These are phyloP conservation scores for Venustampulla echinocandica DNA, from an alignment of 495 filamentous ascomycete genomes.

Conservation along the genomic window DNA sequence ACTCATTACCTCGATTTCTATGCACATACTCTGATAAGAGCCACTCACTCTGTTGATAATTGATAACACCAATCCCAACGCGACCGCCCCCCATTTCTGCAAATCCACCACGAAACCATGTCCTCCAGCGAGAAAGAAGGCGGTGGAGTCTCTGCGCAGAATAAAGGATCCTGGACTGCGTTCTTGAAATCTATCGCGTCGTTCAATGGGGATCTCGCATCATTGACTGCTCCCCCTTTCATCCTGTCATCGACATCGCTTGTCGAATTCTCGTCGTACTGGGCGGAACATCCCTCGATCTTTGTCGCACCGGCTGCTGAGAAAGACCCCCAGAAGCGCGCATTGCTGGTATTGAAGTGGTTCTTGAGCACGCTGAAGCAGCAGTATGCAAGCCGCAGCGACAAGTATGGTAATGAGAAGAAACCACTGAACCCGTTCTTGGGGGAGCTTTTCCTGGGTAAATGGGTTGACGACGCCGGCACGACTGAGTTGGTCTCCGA, in stretches of 20 bases:
- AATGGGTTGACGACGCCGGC: constrained; percentile 55
- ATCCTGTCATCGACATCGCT: constrained; percentile 90
- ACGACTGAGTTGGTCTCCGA: constrained; percentile 65
- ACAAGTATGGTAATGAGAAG: constrained; percentile 94
- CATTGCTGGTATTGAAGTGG: constrained; percentile 90
- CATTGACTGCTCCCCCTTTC: constrained; percentile 91
- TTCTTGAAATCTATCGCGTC: constrained; percentile 69
- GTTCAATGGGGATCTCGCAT: constrained; percentile 92
- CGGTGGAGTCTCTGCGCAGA: constrained; percentile 20
- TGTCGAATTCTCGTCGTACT: constrained; percentile 94
- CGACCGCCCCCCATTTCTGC: constrained; percentile 1
- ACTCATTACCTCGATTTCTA: not conserved
- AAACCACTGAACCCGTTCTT: constrained; percentile 93
- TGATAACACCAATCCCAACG: no score
- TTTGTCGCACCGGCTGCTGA: constrained; percentile 85
- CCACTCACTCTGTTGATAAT: no score
- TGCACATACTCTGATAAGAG: not conserved
- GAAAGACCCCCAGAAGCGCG: constrained; percentile 75
- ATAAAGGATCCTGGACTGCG: constrained; percentile 22
- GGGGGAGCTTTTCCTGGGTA: constrained; percentile 81
- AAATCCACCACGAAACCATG: constrained; percentile 9
- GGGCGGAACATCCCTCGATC: constrained; percentile 85
- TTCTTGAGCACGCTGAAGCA: constrained; percentile 95
- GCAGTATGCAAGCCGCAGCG: constrained; percentile 66
- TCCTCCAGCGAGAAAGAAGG: constrained; percentile 21